These are phyloP conservation scores for Phytophthora sp. DNA, from an alignment of 352 stramenopile genomes.

Conservation along the genomic window DNA sequence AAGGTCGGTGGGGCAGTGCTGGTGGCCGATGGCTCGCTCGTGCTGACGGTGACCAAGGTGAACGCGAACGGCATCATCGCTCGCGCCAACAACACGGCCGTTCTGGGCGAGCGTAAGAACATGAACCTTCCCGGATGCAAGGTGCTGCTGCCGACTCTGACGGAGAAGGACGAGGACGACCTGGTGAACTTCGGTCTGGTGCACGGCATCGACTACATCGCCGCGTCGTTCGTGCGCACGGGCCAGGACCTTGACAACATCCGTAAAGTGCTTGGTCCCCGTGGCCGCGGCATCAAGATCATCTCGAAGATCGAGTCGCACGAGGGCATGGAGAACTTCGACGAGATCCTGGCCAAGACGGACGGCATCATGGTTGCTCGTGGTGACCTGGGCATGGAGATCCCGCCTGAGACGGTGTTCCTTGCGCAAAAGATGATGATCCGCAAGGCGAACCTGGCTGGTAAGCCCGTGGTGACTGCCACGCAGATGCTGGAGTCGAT, in stretches of 20 bases:
- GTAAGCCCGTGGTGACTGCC: conserved; percentile 97
- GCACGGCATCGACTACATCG: conserved; percentile 97
- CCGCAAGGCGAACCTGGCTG: conserved; percentile 93
- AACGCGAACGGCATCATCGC: conserved; percentile 76
- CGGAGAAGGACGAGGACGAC: conserved; percentile 92
- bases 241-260: conserved; percentile 97
- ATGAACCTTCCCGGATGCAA: conserved; percentile 95
- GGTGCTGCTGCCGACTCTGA: conserved; percentile 93
- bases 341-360: conserved; percentile 96
- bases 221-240: conserved; percentile 97
- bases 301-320: conserved; percentile 99
- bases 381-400: conserved; percentile 99
- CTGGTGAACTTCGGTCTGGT: conserved; percentile 95
- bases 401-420: conserved; percentile 98
- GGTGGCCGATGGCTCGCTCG: conserved; percentile 94
- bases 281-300: conserved; percentile 91
- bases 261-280: conserved; percentile 85
- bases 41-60: conserved; percentile 90
- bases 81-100: conserved; percentile 78
- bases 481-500: conserved; percentile 99
- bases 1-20: conserved; percentile 92
- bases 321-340: conserved; percentile 95
- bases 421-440: conserved; percentile 99
- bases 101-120: conserved; percentile 94
- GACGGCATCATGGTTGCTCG: conserved; percentile 99